Evolutionary conservation across 2,329 filamentous ascomycete genomes (phyloP).

Genomic region (Zarea fungicola): DNA sequence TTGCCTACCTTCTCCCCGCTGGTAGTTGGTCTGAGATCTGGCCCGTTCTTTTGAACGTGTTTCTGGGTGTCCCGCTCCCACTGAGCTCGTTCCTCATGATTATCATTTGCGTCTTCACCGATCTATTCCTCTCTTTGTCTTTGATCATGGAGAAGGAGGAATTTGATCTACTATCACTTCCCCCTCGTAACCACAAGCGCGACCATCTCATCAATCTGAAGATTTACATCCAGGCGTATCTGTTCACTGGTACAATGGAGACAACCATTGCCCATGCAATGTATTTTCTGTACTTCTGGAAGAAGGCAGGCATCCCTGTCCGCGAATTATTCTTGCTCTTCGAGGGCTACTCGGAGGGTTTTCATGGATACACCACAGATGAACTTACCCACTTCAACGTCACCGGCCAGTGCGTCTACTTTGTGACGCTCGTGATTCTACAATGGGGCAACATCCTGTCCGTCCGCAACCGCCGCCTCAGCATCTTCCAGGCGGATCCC

Average conservation of each 20-base stretch:
- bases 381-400: constrained; percentile 44
- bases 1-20: constrained; percentile 43
- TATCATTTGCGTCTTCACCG: constrained; percentile 52
- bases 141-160: constrained; percentile 53
- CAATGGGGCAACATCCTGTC: constrained; percentile 50
- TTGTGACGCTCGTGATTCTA: constrained; percentile 47
- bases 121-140: constrained; percentile 45
- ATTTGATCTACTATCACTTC: constrained; percentile 45
- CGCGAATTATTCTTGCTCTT: constrained; percentile 45
- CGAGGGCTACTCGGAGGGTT: constrained; percentile 42
- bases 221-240: constrained; percentile 47
- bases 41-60: constrained; percentile 52
- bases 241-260: constrained; percentile 49
- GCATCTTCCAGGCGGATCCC: constrained; percentile 47
- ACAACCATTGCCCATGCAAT: constrained; percentile 44
- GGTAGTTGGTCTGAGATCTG: constrained; percentile 53
- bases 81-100: constrained; percentile 52
- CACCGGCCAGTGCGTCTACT: constrained; percentile 48
- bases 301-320: constrained; percentile 41
- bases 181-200: constrained; percentile 43
- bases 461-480: constrained; percentile 46
- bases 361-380: constrained; percentile 41
- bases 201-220: constrained; percentile 48
- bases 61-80: constrained; percentile 47
- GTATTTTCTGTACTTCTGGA: constrained; percentile 50